These are phyloP conservation scores for Podila epicladia DNA, from an alignment of 192 early-diverging fungal species.

Conservation along the genomic window DNA sequence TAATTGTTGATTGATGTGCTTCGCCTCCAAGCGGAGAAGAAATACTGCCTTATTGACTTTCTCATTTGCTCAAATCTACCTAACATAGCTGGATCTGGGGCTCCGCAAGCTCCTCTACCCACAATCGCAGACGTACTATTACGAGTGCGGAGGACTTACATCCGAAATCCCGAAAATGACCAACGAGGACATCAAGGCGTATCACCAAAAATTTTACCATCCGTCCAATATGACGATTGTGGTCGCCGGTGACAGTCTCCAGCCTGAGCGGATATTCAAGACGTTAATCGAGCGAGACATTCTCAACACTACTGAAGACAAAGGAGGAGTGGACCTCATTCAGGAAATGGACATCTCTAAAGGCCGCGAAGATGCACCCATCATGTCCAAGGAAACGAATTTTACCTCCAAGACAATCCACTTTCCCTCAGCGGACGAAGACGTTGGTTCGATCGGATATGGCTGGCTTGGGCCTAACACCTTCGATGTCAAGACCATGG, in stretches of 20 bases:
- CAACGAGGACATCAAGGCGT: slow-evolving; percentile 78
- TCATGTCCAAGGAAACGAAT: slow-evolving; percentile 51
- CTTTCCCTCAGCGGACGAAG: slow-evolving; percentile 73
- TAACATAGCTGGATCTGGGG: slow-evolving; percentile 56
- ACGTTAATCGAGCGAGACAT: slow-evolving; percentile 49
- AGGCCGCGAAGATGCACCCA: slow-evolving; percentile 54
- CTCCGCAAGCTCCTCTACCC: slow-evolving; percentile 62
- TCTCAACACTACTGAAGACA: neutral
- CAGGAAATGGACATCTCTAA: slow-evolving; percentile 46
- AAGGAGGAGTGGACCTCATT: slow-evolving; percentile 15
- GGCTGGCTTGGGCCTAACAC: slow-evolving; percentile 81
- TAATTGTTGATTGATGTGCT: neutral
- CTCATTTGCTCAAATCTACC: neutral
- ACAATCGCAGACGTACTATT: slow-evolving; percentile 66
- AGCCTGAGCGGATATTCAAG: slow-evolving; percentile 64
- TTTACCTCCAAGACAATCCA: slow-evolving; percentile 58
- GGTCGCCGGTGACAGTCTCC: slow-evolving; percentile 61
- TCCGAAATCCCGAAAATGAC: slow-evolving; percentile 73
- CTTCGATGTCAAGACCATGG: slow-evolving; percentile 65
- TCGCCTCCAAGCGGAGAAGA: no score
- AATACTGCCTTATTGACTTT: neutral
- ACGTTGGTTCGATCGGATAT: slow-evolving; percentile 69
- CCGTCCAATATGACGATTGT: slow-evolving; percentile 76
- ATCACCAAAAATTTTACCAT: slow-evolving; percentile 81
- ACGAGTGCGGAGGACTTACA: slow-evolving; percentile 83